Evolutionary conservation across 345 rosid genomes (phyloP).

Genomic region (Excoecaria agallocha): DNA sequence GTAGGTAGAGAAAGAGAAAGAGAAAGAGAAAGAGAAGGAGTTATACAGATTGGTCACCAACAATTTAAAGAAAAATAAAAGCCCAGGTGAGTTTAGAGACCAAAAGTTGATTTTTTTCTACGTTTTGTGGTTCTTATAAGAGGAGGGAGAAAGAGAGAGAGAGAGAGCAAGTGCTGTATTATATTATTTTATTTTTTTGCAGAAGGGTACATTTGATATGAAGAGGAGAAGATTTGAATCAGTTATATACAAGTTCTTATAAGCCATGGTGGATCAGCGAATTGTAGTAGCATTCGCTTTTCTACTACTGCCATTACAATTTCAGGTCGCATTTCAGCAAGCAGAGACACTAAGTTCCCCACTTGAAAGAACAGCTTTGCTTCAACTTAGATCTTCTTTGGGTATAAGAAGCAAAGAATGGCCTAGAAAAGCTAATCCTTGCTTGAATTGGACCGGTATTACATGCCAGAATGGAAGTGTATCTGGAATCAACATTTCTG

Average conservation of each 20-base stretch:
- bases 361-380: conserved; percentile 55
- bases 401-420: conserved; percentile 86
- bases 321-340: conserved; percentile 56
- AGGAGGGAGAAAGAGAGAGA: no score
- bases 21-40: conserved; percentile 16
- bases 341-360: conserved; percentile 42
- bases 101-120: neutral
- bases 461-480: conserved; percentile 63
- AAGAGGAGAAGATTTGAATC: conserved; percentile 17
- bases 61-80: conserved; percentile 1
- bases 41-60: conserved; percentile 17
- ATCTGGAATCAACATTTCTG: conserved; percentile 68
- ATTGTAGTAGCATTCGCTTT: conserved; percentile 36
- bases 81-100: conserved; percentile 6
- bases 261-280: conserved; percentile 68
- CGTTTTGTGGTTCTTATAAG: neutral
- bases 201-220: conserved; percentile 22
- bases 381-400: conserved; percentile 79
- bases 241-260: neutral
- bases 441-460: conserved; percentile 68
- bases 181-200: neutral
- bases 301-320: conserved; percentile 37
- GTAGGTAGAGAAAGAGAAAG: conserved; percentile 16
- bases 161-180: neutral
- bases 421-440: conserved; percentile 88